Percentiles rank a stretch among this genome's conserved stretches.
Conservation (phyloP, 2,329 filamentous ascomycete genomes). For the Xylaria sp. region DNA sequence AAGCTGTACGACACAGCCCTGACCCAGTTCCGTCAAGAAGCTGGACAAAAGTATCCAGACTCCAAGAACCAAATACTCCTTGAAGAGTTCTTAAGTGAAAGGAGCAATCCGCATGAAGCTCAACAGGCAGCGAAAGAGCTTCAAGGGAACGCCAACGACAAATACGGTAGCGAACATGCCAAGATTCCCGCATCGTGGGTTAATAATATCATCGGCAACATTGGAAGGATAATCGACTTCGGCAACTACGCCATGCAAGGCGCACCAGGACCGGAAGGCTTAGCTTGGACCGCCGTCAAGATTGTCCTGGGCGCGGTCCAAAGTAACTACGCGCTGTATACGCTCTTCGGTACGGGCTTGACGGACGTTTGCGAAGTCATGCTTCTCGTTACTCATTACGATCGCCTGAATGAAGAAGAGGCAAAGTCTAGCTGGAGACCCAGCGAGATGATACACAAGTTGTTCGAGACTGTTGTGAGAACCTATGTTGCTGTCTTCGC, state of each 20-base stretch:
- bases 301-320: not conserved
- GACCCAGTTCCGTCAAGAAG: not conserved
- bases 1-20: not conserved
- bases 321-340: not conserved
- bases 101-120: not conserved
- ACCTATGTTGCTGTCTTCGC: not conserved
- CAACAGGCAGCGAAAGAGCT: not conserved
- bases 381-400: not conserved
- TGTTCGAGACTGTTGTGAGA: not conserved
- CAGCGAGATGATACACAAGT: not conserved
- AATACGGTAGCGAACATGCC: not conserved
- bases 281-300: not conserved
- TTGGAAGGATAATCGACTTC: not conserved
- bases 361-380: not conserved
- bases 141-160: not conserved
- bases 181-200: not conserved
- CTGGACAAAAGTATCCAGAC: not conserved
- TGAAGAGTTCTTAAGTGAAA: not conserved
- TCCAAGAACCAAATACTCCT: not conserved
- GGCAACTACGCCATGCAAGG: not conserved
- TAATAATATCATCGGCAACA: not conserved
- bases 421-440: not conserved
- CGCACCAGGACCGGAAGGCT: not conserved
- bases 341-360: not conserved
- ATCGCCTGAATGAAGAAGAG: not conserved